Base-by-base conservation (phyloP, 2,329 filamentous ascomycete genomes). In the Epichloe baconii region DNA sequence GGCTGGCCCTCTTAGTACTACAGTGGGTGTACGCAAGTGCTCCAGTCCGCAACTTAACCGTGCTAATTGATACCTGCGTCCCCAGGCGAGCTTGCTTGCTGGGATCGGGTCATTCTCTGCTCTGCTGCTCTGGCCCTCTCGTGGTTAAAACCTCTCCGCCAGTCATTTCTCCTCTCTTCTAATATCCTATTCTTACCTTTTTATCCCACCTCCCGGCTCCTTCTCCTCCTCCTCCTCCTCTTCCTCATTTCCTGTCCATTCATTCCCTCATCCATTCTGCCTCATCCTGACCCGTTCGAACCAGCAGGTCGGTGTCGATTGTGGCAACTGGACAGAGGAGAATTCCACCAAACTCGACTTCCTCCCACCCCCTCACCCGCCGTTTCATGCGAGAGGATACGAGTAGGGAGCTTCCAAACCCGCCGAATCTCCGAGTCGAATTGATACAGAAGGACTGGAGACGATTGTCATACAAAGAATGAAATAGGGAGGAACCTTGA, bases 141-240 rank as follows among this genome's bases (percentile, higher is more conserved):
- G 38, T 54, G 19, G 61, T 66, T 66, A 66, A 68, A 67, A 66
- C 65, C 48, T 76, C 70, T 74, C 69, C 71, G 71, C 74, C 73
- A 74, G 71, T 77, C 75, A 73, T 73, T 74, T 72, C 72, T 70
- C 70, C 66, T 71, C 69, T 71, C 67, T 68, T 71, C 68, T 67
- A 26, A 26, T 26, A 69, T 74, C 71, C 70, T 75, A 68, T 69
- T 76, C 73, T 71, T 71, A 73, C 73, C 65, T 72, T 73, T 73
- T 71, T 55, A 56, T 58, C 52, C 47, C 53, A 52, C 54, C 52
- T 52, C 38, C 64, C 64, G 66, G 61, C 56, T 63, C 65, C 66
- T 63, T 59, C 64, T 64, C 64, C 63, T 63, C 61, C 63, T 63
- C 61, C 63, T 61, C 60, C 66, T 70, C 70, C 66, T 63, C 62